These are phyloP conservation scores for Candida sp. DNA, from an alignment of 1,139 yeast genomes.

Conservation along the genomic window DNA sequence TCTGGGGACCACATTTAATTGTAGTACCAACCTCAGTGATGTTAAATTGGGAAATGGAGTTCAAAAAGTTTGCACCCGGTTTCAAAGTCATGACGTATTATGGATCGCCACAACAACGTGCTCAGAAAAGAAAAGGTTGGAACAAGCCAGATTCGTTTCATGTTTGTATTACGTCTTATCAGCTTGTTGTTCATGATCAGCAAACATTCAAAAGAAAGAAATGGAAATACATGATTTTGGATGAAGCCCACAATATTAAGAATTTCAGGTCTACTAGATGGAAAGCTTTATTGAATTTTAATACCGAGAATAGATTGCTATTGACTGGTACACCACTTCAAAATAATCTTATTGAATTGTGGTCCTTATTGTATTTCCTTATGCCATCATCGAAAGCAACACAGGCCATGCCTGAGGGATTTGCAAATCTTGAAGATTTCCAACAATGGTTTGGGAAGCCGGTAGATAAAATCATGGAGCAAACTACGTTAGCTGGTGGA, in stretches of 20 bases:
- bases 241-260: conserved; percentile 98
- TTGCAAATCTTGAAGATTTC: conserved; percentile 93
- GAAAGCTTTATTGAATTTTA: conserved; percentile 93
- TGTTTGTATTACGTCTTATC: conserved; percentile 96
- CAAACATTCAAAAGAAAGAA: conserved; percentile 86
- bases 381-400: conserved; percentile 86
- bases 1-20: conserved; percentile 98
- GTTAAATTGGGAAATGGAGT: conserved; percentile 99
- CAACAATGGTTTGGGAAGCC: conserved; percentile 99
- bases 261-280: conserved; percentile 95
- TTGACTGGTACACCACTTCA: conserved; percentile 97
- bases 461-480: conserved; percentile 86
- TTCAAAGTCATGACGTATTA: conserved; percentile 93
- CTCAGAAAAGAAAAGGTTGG: conserved; percentile 97
- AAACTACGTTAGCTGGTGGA: conserved; percentile 50
- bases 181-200: conserved; percentile 94
- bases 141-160: conserved; percentile 95
- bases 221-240: conserved; percentile 97
- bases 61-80: conserved; percentile 98
- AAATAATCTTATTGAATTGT: conserved; percentile 85
- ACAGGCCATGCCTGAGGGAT: conserved; percentile 87
- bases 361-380: conserved; percentile 90
- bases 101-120: conserved; percentile 98
- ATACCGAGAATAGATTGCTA: conserved; percentile 81
- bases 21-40: conserved; percentile 98